phyloP scores from a whole-genome alignment of 2,329 filamentous ascomycete genomes.

The Fusarium sp. region DNA sequence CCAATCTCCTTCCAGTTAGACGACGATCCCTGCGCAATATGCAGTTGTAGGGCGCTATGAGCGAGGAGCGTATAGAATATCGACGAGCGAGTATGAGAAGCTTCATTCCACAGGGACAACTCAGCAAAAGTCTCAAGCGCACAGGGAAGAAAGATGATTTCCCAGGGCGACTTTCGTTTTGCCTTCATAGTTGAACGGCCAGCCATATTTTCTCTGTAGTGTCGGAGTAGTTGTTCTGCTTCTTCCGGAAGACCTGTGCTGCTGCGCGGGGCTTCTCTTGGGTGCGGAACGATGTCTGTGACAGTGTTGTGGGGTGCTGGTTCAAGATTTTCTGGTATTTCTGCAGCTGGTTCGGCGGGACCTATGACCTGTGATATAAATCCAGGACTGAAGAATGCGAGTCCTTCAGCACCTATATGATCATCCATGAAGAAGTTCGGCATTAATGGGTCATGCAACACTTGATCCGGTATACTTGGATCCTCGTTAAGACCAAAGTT shows the following conservation, averaged over 20 bases:
- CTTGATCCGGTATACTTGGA: slow-evolving; percentile 1
- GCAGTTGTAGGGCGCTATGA: slow-evolving; percentile 58
- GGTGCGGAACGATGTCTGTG: slow-evolving; percentile 3
- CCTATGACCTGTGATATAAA: slow-evolving; percentile 44
- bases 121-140: slow-evolving; percentile 57
- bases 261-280: not conserved
- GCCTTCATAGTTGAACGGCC: slow-evolving; percentile 45
- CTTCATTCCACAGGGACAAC: slow-evolving; percentile 55
- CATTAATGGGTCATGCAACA: slow-evolving; percentile 27
- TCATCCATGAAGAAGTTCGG: slow-evolving; percentile 38
- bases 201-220: slow-evolving; percentile 48
- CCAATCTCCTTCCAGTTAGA: slow-evolving; percentile 49
- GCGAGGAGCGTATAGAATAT: slow-evolving; percentile 57
- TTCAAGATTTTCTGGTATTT: not conserved
- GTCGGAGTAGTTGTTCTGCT: slow-evolving; percentile 47
- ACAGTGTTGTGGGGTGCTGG: not conserved
- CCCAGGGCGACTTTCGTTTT: slow-evolving; percentile 58
- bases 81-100: slow-evolving; percentile 54
- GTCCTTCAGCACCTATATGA: slow-evolving; percentile 37
- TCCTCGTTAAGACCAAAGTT: slow-evolving; percentile 20
- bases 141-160: slow-evolving; percentile 57
- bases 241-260: slow-evolving; percentile 34
- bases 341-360: not conserved
- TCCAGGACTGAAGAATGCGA: slow-evolving; percentile 41
- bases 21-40: slow-evolving; percentile 35